Evolutionary conservation across 2,329 filamentous ascomycete genomes (phyloP), one percentile per base, ranked within the genome.

Genomic region (Mariannaea elegans): DNA sequence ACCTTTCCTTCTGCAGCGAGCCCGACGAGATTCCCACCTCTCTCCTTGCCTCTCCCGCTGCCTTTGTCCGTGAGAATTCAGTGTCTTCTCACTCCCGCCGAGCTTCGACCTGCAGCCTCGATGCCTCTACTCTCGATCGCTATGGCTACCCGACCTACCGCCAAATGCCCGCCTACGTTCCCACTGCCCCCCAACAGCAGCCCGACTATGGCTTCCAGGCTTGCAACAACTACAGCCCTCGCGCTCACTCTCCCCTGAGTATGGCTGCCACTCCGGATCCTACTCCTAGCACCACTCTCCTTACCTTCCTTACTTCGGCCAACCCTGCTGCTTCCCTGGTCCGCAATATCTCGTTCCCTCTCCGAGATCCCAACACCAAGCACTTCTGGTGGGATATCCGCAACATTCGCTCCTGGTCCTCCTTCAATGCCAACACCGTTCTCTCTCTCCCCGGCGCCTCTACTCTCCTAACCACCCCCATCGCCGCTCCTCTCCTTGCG

Each of bases 381-480:
- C 89, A 97, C 80, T 97, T 94, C 77, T 98, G 94, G 94, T 97
- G 93, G 91, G 94, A 98, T 72, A 85, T 97, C 59, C 91, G 94
- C 67, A 94, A 96, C 74, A 82, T 97, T 66, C 88, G 92, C 63
- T 85, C 88, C 62, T 97, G 94, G 94, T 85, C 85, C 50, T 85
- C 87, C 67, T 97, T 97, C 84, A 92, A 87, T 65, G 80, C 91
- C 10, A 76, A 83, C 53, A 87, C 89, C 57, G 89, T 97, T 73
- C 83, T 90, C 66, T 81, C 86, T 6, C 87, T 97, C 44, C 90
- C 90, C 1, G 88, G 88, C 29, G 88, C 95, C 21, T 84, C 89
- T 7, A 82, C 86, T 19, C 86, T 97, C 19, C 87, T 97, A 59
- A 87, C 87, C 66, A 88, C 90, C 67, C 84, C 89, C 4, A 83